These are phyloP conservation scores for Manihot esculenta DNA, from an alignment of 441 rosid genomes.

Conservation along the genomic window DNA sequence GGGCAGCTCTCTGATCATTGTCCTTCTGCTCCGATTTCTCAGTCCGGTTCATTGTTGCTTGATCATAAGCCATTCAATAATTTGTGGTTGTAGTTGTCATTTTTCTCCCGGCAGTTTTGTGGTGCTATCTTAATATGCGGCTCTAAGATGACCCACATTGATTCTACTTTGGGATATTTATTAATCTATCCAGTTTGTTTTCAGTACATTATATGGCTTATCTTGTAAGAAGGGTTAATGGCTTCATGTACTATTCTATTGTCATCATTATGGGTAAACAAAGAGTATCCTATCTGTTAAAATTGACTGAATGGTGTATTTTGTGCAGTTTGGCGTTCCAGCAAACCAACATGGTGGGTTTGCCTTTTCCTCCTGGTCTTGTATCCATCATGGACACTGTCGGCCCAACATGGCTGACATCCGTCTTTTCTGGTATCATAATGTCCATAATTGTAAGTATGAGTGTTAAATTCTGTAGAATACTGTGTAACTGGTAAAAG, in stretches of 20 bases:
- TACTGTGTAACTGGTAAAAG: background rate
- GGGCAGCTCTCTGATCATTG: too few relatives aligned
- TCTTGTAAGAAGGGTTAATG: background rate
- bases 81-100: background rate
- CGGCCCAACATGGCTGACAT: conserved; percentile 37
- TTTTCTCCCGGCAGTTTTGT: background rate
- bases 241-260: background rate
- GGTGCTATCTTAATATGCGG: background rate
- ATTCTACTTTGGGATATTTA: background rate
- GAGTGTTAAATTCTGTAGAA: background rate
- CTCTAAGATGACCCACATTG: background rate
- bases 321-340: conserved; percentile 6
- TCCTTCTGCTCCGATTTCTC: too few relatives aligned
- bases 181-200: background rate
- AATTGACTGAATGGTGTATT: background rate
- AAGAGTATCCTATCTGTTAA: background rate
- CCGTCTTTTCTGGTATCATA: conserved; percentile 49
- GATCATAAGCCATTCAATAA: background rate
- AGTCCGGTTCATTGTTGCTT: background rate
- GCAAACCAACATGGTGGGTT: conserved; percentile 26
- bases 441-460: conserved; percentile 61
- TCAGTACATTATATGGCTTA: background rate
- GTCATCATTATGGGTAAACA: background rate
- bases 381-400: conserved; percentile 25
- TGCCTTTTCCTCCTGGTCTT: conserved; percentile 21